A percentile compares a stretch with the other conserved stretches of the same genome.
phyloP scores from a whole-genome alignment of 345 rosid species.

The thale cress (Arabidopsis thaliana) region DNA sequence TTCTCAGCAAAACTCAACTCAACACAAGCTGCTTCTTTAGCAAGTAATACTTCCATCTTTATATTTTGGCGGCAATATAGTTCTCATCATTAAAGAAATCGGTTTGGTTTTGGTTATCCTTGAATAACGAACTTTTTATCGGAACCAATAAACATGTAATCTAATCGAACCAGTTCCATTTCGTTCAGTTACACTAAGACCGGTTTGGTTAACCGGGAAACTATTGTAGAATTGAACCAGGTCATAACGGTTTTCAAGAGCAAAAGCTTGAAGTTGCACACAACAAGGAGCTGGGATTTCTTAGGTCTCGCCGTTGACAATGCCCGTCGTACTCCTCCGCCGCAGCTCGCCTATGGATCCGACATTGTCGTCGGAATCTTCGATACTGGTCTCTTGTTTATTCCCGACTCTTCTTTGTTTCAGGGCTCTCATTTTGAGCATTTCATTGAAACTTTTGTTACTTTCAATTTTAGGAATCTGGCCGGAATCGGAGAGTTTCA shows the following conservation, averaged over 20 bases:
- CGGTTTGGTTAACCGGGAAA: neutral
- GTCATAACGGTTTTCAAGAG: slow-evolving; percentile 62
- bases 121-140: neutral
- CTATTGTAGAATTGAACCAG: slow-evolving; percentile 52
- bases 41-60: slow-evolving; percentile 47
- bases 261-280: slow-evolving; percentile 57
- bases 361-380: slow-evolving; percentile 56
- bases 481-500: slow-evolving; percentile 76
- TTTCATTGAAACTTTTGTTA: neutral
- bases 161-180: slow-evolving; percentile 10
- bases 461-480: slow-evolving; percentile 56
- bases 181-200: neutral
- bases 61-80: slow-evolving; percentile 30
- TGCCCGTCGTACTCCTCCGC: slow-evolving; percentile 30
- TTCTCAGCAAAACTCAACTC: slow-evolving; percentile 60
- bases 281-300: slow-evolving; percentile 84
- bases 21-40: slow-evolving; percentile 59
- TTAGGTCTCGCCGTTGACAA: slow-evolving; percentile 54
- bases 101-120: neutral
- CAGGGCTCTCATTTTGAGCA: neutral
- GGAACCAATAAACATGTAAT: neutral
- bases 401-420: neutral
- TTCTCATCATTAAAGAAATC: neutral
- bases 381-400: slow-evolving; percentile 52
- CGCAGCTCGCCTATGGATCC: slow-evolving; percentile 52